phyloP scores from a whole-genome alignment of 768 basidiomycete species.

The Leccinum subtestaceum region DNA sequence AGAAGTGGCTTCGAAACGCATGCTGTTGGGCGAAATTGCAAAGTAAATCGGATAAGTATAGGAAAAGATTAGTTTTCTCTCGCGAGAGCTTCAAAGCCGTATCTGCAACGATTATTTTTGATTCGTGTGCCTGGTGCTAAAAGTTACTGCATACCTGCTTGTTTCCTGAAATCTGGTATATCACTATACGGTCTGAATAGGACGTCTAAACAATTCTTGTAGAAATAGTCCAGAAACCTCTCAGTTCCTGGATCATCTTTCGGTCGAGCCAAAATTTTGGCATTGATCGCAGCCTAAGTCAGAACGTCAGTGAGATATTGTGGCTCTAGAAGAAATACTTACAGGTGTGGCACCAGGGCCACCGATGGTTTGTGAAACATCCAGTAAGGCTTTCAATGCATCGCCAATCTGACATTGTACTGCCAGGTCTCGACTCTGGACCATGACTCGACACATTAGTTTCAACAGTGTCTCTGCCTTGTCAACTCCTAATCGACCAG shows the following conservation, averaged over 20 bases:
- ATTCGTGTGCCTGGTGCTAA: slow-evolving; percentile 1
- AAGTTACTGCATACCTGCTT: slow-evolving; percentile 36
- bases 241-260: slow-evolving; percentile 88
- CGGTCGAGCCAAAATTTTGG: slow-evolving; percentile 50
- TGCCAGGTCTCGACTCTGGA: slow-evolving; percentile 77
- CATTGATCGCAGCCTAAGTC: slow-evolving; percentile 29
- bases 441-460: slow-evolving; percentile 73
- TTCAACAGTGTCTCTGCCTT: slow-evolving; percentile 73
- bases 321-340: slow-evolving; percentile 10
- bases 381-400: slow-evolving; percentile 77
- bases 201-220: slow-evolving; percentile 75
- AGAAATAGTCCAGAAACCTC: slow-evolving; percentile 90
- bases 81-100: slow-evolving; percentile 55
- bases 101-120: slow-evolving; percentile 35
- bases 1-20: slow-evolving; percentile 88
- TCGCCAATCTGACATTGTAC: slow-evolving; percentile 91
- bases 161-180: slow-evolving; percentile 64
- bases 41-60: slow-evolving; percentile 88
- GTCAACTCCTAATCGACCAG: slow-evolving; percentile 53
- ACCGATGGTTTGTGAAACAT: slow-evolving; percentile 54
- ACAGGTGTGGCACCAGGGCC: slow-evolving; percentile 39
- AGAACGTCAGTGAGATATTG: slow-evolving; percentile 5
- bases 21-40: slow-evolving; percentile 89
- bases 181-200: slow-evolving; percentile 78
- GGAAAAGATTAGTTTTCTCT: slow-evolving; percentile 78